phyloP scores from a whole-genome alignment of 1,139 yeast species.

The Debaryomyces singareniensis region DNA sequence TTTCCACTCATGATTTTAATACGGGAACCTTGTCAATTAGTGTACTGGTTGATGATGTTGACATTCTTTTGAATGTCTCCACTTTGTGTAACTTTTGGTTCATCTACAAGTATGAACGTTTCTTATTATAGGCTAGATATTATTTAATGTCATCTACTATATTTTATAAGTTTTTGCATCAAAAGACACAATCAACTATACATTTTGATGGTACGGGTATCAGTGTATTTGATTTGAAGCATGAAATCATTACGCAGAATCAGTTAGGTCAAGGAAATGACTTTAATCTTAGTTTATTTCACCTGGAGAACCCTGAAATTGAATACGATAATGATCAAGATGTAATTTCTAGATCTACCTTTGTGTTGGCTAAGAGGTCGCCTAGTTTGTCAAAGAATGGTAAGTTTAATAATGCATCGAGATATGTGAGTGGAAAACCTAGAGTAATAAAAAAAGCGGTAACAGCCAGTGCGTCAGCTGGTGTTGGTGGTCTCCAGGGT shows the following conservation, averaged over 20 bases:
- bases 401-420: constrained; percentile 58
- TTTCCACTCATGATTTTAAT: constrained; percentile 16
- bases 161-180: constrained; percentile 82
- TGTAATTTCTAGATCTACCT: constrained; percentile 82
- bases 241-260: constrained; percentile 80
- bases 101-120: neutral
- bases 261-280: constrained; percentile 80
- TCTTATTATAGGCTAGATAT: neutral
- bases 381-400: constrained; percentile 60
- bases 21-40: too few species aligned
- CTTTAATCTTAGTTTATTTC: constrained; percentile 67
- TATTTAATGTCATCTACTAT: constrained; percentile 76
- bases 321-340: constrained; percentile 86
- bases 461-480: constrained; percentile 15
- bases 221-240: constrained; percentile 87
- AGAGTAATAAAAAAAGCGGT: constrained; percentile 42
- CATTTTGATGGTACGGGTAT: constrained; percentile 95
- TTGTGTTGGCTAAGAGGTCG: constrained; percentile 73
- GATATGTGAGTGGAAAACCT: constrained; percentile 87
- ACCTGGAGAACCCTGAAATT: constrained; percentile 62
- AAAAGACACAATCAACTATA: constrained; percentile 71
- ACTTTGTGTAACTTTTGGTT: constrained; percentile 5
- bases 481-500: constrained; percentile 13
- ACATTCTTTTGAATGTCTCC: constrained; percentile 1
- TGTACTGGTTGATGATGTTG: too few species aligned